phyloP scores from a whole-genome alignment of 257 asterid genomes.

The Solanum boliviense region DNA sequence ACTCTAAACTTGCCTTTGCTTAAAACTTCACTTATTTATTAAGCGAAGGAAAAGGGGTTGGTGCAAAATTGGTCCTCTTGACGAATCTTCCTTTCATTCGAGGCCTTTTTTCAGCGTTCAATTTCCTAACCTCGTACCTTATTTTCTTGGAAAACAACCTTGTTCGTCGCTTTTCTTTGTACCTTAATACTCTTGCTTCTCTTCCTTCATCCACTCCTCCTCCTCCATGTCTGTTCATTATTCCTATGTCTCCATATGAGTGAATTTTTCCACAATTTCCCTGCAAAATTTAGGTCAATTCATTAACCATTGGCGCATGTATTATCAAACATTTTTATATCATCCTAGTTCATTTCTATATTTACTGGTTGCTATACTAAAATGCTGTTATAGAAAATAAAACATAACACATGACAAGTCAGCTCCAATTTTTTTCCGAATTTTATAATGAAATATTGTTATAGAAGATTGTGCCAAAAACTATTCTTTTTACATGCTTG shows the following conservation, averaged over 20 bases:
- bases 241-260: conserved; percentile 27
- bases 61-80: conserved; percentile 48
- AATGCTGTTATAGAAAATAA: neutral
- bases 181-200: conserved; percentile 52
- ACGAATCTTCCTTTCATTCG: conserved; percentile 87
- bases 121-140: conserved; percentile 63
- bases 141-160: conserved; percentile 68
- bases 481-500: neutral
- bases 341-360: neutral
- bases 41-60: conserved; percentile 22
- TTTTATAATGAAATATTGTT: too few relatives aligned
- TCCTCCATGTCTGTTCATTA: conserved; percentile 1
- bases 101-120: conserved; percentile 67
- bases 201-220: conserved; percentile 25
- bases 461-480: neutral
- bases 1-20: neutral
- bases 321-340: neutral
- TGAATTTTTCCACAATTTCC: conserved; percentile 41
- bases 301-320: neutral
- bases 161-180: conserved; percentile 52
- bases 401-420: neutral
- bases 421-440: neutral
- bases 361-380: neutral
- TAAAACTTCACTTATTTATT: conserved; percentile 18
- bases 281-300: conserved; percentile 13